These are phyloP conservation scores for Exophiala spinifera DNA, from an alignment of 2,329 filamentous ascomycete genomes.

Conservation along the genomic window DNA sequence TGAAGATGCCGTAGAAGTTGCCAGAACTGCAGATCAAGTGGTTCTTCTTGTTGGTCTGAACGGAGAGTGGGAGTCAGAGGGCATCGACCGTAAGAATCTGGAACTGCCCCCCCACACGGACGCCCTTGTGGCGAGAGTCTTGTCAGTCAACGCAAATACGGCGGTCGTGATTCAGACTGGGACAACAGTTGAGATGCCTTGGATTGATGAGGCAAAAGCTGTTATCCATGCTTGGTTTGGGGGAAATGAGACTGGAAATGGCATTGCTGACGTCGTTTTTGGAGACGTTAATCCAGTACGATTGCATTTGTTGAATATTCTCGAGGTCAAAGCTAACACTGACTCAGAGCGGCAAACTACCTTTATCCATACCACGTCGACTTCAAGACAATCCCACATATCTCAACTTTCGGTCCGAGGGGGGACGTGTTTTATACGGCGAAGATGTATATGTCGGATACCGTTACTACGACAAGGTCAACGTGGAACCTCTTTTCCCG, in stretches of 20 bases:
- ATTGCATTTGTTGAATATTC: too few species aligned
- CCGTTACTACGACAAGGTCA: slow-evolving; percentile 69
- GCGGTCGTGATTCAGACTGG: slow-evolving; percentile 69
- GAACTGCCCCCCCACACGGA: slow-evolving; percentile 52
- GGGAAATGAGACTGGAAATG: slow-evolving; percentile 77
- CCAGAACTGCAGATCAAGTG: slow-evolving; percentile 70
- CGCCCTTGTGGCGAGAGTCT: slow-evolving; percentile 60
- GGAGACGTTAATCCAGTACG: slow-evolving; percentile 70
- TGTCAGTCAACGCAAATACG: slow-evolving; percentile 51
- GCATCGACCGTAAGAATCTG: slow-evolving; percentile 58
- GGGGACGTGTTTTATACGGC: slow-evolving; percentile 69
- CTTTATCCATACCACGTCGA: slow-evolving; percentile 66
- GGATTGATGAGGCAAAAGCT: slow-evolving; percentile 45
- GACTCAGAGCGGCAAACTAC: slow-evolving; percentile 70
- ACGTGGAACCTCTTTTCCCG: slow-evolving; percentile 63
- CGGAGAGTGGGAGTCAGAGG: slow-evolving; percentile 74
- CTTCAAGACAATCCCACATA: slow-evolving; percentile 70
- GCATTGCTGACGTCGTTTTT: slow-evolving; percentile 72
- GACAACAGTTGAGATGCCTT: slow-evolving; percentile 58
- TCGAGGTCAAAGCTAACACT: too few species aligned
- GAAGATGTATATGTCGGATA: slow-evolving; percentile 80
- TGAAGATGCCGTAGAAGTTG: slow-evolving; percentile 63
- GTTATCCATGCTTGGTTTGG: slow-evolving; percentile 79
- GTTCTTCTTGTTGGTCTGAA: slow-evolving; percentile 76
- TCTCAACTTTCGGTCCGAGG: slow-evolving; percentile 60